Evolutionary conservation across 352 stramenopile genomes (phyloP).

Genomic region (Phytophthora chlamydospora): DNA sequence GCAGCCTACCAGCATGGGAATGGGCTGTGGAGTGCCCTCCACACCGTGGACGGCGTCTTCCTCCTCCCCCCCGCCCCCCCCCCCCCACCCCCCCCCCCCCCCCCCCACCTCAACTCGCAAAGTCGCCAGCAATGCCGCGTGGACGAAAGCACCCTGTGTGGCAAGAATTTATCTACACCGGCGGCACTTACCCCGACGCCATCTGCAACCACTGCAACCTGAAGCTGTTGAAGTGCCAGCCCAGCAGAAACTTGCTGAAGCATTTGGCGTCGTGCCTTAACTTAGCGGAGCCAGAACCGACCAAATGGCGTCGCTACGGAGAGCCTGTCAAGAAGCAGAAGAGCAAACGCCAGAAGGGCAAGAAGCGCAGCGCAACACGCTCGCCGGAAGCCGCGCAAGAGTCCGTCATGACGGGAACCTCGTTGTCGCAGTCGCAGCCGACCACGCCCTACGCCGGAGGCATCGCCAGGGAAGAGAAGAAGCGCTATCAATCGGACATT

Average conservation of each 20-base stretch:
- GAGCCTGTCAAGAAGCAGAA: constrained; percentile 3
- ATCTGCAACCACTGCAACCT: neutral
- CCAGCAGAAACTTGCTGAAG: constrained; percentile 4
- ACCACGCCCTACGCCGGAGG: neutral
- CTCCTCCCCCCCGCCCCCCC: neutral
- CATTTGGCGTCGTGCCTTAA: neutral
- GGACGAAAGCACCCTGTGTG: neutral
- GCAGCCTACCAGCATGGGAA: too few relatives aligned
- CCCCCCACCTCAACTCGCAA: too few relatives aligned
- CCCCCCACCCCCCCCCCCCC: too few relatives aligned
- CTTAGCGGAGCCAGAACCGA: neutral
- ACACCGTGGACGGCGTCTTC: too few relatives aligned
- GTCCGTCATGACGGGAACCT: constrained; percentile 4
- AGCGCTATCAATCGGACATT: constrained; percentile 5
- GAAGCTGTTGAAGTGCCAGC: constrained; percentile 7
- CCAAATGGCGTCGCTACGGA: constrained; percentile 8
- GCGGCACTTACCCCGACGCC: neutral
- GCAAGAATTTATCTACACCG: neutral
- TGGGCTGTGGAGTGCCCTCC: too few relatives aligned
- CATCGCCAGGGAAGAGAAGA: neutral
- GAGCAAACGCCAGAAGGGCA: constrained; percentile 2
- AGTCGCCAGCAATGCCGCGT: neutral
- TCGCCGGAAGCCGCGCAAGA: constrained; percentile 2
- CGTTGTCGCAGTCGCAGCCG: constrained; percentile 2
- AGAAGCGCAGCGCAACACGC: neutral